Percentiles rank a stretch among this genome's conserved stretches.
Conservation (phyloP, 257 asterid genomes). For the Solanum arcanum region DNA sequence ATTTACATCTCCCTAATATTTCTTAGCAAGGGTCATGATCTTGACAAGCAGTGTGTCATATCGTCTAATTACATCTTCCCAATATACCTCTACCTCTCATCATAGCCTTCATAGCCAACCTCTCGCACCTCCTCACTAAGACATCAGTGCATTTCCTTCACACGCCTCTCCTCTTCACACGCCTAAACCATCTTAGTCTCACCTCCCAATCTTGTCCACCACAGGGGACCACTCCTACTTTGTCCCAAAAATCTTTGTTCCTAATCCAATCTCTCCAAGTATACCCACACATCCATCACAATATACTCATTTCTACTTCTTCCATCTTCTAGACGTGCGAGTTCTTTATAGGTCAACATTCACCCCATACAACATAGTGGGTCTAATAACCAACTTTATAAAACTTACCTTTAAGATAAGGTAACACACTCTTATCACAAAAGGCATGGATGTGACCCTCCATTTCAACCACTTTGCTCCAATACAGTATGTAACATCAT, state of each 20-base stretch:
- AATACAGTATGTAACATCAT: neutral
- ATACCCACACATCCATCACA: neutral
- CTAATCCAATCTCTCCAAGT: neutral
- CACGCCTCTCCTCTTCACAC: neutral
- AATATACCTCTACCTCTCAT: neutral
- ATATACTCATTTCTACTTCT: neutral
- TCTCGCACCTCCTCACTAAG: neutral
- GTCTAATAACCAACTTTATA: neutral
- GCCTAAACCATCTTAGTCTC: neutral
- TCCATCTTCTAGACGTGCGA: neutral
- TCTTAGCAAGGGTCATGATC: neutral
- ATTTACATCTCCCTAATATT: neutral
- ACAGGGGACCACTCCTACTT: neutral
- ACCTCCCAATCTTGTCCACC: neutral
- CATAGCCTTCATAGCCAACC: neutral
- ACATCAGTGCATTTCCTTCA: neutral
- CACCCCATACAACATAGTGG: neutral
- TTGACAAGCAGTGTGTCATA: neutral
- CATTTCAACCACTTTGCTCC: neutral
- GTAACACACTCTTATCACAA: neutral
- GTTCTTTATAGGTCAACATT: neutral
- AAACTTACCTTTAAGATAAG: neutral
- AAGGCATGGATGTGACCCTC: neutral
- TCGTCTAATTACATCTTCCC: neutral
- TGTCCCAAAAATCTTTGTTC: neutral